A percentile compares a stretch with the other conserved stretches of the same genome.
Evolutionary conservation across 352 stramenopile species (phyloP).

Genomic region (Peronosclerospora sorghi): DNA sequence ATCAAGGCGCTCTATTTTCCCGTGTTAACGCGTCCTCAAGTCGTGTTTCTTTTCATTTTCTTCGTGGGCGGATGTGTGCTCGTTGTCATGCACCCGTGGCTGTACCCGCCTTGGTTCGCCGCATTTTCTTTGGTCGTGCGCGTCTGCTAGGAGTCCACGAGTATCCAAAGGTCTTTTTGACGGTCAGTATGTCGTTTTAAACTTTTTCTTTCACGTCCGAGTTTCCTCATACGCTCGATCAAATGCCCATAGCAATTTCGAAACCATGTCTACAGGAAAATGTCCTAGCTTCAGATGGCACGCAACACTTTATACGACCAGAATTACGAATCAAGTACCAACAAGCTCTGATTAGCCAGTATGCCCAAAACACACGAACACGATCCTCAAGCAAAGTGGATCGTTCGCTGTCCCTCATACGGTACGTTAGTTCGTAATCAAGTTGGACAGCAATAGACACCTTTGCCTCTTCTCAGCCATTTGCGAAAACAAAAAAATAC

Average conservation of each 20-base stretch:
- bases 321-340: constrained; percentile 38
- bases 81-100: constrained; percentile 40
- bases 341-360: constrained; percentile 27
- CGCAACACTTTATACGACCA: constrained; percentile 11
- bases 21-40: constrained; percentile 56
- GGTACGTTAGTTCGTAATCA: constrained; percentile 19
- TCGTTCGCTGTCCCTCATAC: constrained; percentile 64
- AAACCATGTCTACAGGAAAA: constrained; percentile 51
- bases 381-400: constrained; percentile 43
- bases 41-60: constrained; percentile 70
- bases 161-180: constrained; percentile 63
- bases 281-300: constrained; percentile 19
- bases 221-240: not conserved
- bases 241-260: constrained; percentile 30
- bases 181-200: constrained; percentile 14
- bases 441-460: too few relatives aligned
- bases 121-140: constrained; percentile 41
- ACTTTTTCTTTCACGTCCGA: too few relatives aligned
- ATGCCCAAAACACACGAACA: constrained; percentile 14
- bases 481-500: constrained; percentile 76
- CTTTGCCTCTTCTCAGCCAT: constrained; percentile 38
- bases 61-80: constrained; percentile 38
- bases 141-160: constrained; percentile 44
- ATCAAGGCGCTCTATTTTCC: constrained; percentile 36
- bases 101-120: constrained; percentile 51